Evolutionary conservation across 441 rosid genomes (phyloP).

Genomic region (Arabidopsis hybrid): DNA sequence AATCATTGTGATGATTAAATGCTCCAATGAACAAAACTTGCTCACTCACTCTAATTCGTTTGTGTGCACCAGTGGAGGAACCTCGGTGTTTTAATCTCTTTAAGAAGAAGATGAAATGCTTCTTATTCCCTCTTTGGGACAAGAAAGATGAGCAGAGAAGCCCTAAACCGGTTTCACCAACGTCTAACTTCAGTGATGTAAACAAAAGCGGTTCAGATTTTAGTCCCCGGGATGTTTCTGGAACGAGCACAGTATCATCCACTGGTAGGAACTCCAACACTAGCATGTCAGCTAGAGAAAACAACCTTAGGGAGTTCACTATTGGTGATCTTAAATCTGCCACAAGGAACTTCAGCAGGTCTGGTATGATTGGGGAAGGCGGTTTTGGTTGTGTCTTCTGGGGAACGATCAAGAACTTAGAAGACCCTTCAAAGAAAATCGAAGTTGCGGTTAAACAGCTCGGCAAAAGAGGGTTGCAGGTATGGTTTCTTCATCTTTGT

Average conservation of each 20-base stretch:
- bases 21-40: neutral
- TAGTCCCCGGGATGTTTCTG: conserved; percentile 60
- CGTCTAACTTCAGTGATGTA: conserved; percentile 48
- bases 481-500: conserved; percentile 31
- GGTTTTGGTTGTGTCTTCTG: conserved; percentile 74
- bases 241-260: conserved; percentile 63
- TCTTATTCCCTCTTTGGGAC: conserved; percentile 56
- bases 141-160: conserved; percentile 62
- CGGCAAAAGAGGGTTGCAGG: conserved; percentile 64
- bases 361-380: conserved; percentile 74
- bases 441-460: conserved; percentile 77
- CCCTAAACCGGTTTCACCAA: conserved; percentile 51
- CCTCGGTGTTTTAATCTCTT: conserved; percentile 30
- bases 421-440: conserved; percentile 57
- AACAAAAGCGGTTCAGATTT: conserved; percentile 58
- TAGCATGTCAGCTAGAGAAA: conserved; percentile 55
- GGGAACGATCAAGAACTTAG: conserved; percentile 55
- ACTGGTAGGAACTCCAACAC: conserved; percentile 54
- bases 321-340: conserved; percentile 63
- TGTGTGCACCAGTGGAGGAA: conserved; percentile 41
- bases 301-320: conserved; percentile 70
- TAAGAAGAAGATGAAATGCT: conserved; percentile 72
- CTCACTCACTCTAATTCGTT: conserved; percentile 10
- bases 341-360: conserved; percentile 70
- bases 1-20: neutral